A percentile compares a stretch with the other conserved stretches of the same genome.
These are phyloP conservation scores for Phytophthora foliorum DNA, from an alignment of 352 stramenopile species.

Conservation along the genomic window DNA sequence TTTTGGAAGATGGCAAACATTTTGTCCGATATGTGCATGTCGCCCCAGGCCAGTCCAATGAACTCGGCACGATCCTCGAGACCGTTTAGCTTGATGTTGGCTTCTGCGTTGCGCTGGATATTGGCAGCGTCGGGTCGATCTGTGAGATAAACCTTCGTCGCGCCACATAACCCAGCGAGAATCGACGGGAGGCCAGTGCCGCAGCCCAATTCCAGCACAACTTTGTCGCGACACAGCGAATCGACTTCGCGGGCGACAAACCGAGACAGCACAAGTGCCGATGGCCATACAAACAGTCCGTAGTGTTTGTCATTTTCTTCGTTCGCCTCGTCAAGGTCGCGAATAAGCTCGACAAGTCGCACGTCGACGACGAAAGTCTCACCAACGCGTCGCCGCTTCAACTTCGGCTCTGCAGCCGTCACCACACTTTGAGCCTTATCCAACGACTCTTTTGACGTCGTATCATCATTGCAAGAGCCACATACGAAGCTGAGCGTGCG, in stretches of 20 bases:
- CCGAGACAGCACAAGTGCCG: conserved; percentile 57
- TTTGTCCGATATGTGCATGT: conserved; percentile 40
- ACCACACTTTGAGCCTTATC: not conserved
- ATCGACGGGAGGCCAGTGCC: conserved; percentile 76
- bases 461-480: not conserved
- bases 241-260: conserved; percentile 51
- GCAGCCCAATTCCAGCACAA: conserved; percentile 72
- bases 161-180: conserved; percentile 53
- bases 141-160: conserved; percentile 57
- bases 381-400: conserved; percentile 34
- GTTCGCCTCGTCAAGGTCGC: conserved; percentile 47
- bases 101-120: conserved; percentile 58
- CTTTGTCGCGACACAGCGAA: conserved; percentile 44
- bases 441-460: not conserved
- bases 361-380: conserved; percentile 38
- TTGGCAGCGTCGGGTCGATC: conserved; percentile 60
- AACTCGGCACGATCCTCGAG: conserved; percentile 47
- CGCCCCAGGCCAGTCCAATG: conserved; percentile 61
- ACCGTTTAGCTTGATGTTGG: conserved; percentile 63
- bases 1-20: conserved; percentile 38
- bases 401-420: not conserved
- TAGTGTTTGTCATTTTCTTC: conserved; percentile 62
- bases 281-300: conserved; percentile 77
- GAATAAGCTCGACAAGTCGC: conserved; percentile 67
- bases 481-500: conserved; percentile 35